phyloP scores from a whole-genome alignment of 805 yeast genomes.

The Debaryomyces castellii region DNA sequence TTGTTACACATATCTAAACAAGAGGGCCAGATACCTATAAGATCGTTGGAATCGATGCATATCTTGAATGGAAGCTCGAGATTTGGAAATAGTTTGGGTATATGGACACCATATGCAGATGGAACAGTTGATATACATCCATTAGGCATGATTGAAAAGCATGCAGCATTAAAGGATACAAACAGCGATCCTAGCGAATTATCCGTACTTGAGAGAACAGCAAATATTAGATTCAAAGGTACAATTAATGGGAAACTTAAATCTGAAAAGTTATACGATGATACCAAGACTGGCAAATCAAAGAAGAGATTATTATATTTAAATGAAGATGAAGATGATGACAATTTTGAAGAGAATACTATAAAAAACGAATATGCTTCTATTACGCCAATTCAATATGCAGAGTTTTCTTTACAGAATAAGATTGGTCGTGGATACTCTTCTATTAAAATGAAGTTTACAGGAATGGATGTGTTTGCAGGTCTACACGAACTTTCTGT shows the following conservation, averaged over 20 bases:
- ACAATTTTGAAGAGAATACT: slow-evolving; percentile 12
- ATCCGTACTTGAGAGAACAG: slow-evolving; percentile 36
- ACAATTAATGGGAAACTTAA: slow-evolving; percentile 32
- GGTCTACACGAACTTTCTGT: slow-evolving; percentile 71
- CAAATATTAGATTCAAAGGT: slow-evolving; percentile 66
- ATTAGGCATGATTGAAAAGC: slow-evolving; percentile 44
- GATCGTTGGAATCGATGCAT: slow-evolving; percentile 55
- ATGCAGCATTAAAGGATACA: slow-evolving; percentile 20
- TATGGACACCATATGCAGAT: slow-evolving; percentile 75
- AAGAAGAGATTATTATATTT: slow-evolving; percentile 1
- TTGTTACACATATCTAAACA: slow-evolving; percentile 38
- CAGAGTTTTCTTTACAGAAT: slow-evolving; percentile 44
- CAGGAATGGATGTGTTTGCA: slow-evolving; percentile 74
- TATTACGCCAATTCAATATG: slow-evolving; percentile 56
- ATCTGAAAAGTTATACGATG: slow-evolving; percentile 41
- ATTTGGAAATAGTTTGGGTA: slow-evolving; percentile 60
- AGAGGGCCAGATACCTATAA: slow-evolving; percentile 33
- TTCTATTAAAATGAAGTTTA: slow-evolving; percentile 39
- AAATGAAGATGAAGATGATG: slow-evolving; percentile 17
- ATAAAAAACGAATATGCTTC: slow-evolving; percentile 45
- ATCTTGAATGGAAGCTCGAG: slow-evolving; percentile 63
- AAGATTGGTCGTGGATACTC: slow-evolving; percentile 15
- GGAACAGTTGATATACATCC: slow-evolving; percentile 66
- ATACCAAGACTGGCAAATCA: slow-evolving; percentile 15
- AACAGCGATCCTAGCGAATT: slow-evolving; percentile 7